Conservation (phyloP, 2,329 filamentous ascomycete species). For the Penicillium sp. region DNA sequence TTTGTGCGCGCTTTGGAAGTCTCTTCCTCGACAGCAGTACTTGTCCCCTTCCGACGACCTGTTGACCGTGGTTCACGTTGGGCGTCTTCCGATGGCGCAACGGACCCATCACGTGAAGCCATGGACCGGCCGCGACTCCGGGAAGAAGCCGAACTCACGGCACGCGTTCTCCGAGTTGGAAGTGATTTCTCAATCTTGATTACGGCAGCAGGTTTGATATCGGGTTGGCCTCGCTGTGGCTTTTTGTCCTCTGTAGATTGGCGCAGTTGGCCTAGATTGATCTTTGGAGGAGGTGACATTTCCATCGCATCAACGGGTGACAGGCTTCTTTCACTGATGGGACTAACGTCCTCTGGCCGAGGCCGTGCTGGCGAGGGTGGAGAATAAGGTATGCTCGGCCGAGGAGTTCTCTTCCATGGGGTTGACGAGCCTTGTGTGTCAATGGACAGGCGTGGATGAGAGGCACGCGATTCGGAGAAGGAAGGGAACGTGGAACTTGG, state of each 20-base stretch:
- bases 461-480: conserved; percentile 26
- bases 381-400: conserved; percentile 34
- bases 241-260: conserved; percentile 23
- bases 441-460: conserved; percentile 37
- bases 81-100: conserved; percentile 27
- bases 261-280: conserved; percentile 20
- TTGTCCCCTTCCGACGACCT: conserved; percentile 29
- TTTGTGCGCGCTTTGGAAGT: conserved; percentile 34
- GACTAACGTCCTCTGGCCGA: conserved; percentile 46
- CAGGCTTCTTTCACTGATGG: conserved; percentile 45
- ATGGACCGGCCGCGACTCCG: conserved; percentile 40
- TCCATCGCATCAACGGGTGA: conserved; percentile 37
- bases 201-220: conserved; percentile 18
- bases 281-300: conserved; percentile 26
- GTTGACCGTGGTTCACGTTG: conserved; percentile 21
- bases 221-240: conserved; percentile 21
- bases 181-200: conserved; percentile 31
- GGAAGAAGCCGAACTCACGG: conserved; percentile 37
- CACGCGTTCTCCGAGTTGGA: conserved; percentile 30
- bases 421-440: conserved; percentile 43
- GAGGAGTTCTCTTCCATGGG: conserved; percentile 45
- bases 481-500: conserved; percentile 29
- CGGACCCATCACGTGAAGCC: conserved; percentile 34
- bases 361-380: conserved; percentile 43
- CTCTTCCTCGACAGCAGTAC: conserved; percentile 26